Evolutionary conservation across 495 filamentous ascomycete genomes (phyloP).

Genomic region (Penicillium parvum): DNA sequence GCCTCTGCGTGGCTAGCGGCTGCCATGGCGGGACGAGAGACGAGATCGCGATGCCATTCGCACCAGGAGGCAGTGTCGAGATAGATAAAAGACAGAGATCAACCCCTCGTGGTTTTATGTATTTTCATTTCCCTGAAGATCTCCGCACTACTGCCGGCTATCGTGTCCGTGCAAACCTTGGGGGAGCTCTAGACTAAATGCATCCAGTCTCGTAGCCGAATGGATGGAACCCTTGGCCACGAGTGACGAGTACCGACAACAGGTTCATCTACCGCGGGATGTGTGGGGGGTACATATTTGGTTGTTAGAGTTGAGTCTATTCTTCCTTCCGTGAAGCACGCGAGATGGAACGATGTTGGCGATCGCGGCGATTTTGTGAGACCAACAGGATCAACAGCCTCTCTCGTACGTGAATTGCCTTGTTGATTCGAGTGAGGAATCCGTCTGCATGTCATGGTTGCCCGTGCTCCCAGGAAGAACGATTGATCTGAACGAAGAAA

Average conservation of each 20-base stretch:
- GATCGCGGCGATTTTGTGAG: neutral
- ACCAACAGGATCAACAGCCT: neutral
- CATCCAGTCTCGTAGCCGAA: no score
- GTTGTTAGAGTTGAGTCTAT: slow-evolving; percentile 16
- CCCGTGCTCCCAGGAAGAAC: no score
- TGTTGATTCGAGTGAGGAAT: no score
- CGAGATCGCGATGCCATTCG: slow-evolving; percentile 9
- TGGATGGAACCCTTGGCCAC: slow-evolving; percentile 4
- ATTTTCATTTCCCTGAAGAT: slow-evolving; percentile 6
- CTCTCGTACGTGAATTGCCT: neutral
- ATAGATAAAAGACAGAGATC: neutral
- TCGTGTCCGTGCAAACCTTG: slow-evolving; percentile 4
- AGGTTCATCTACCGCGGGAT: slow-evolving; percentile 6
- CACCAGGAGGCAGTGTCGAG: slow-evolving; percentile 1
- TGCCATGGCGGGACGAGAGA: slow-evolving; percentile 9
- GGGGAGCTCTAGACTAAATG: slow-evolving; percentile 9
- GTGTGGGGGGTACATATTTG: slow-evolving; percentile 15
- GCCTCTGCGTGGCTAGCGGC: slow-evolving; percentile 10
- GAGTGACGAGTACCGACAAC: neutral
- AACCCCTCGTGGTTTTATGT: slow-evolving; percentile 16
- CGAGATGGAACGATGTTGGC: neutral
- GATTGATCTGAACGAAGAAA: neutral
- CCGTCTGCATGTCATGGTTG: no score
- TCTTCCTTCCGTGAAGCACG: slow-evolving; percentile 11
- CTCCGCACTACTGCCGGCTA: slow-evolving; percentile 10